phyloP scores from a whole-genome alignment of 2,329 filamentous ascomycete species.

The Bretziella fagacearum region DNA sequence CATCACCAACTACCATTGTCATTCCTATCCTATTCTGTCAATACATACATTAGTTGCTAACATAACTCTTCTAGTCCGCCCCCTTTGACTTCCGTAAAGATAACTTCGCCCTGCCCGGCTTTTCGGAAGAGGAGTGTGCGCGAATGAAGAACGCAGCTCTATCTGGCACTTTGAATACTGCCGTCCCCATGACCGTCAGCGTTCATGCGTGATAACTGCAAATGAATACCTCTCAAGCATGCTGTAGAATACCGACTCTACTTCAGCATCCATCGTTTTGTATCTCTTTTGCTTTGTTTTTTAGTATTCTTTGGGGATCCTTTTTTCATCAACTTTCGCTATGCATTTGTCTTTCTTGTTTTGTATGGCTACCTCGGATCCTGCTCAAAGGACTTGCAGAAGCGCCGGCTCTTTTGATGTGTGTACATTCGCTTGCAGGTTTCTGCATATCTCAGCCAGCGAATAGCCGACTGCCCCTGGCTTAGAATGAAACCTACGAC shows the following conservation, averaged over 20 bases:
- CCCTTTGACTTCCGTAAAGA: constrained; percentile 43
- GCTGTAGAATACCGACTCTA: too few relatives aligned
- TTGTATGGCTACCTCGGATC: not conserved
- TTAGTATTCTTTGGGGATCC: not conserved
- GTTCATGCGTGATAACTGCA: constrained; percentile 7
- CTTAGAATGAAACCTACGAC: not conserved
- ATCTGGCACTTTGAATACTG: constrained; percentile 6
- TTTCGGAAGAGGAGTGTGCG: constrained; percentile 42
- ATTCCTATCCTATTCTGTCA: not conserved
- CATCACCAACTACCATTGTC: constrained; percentile 8
- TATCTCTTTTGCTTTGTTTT: not conserved
- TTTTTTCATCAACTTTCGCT: not conserved
- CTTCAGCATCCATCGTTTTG: too few relatives aligned
- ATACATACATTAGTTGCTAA: not conserved
- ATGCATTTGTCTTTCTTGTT: not conserved
- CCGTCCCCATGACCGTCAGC: constrained; percentile 10
- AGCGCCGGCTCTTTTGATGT: constrained; percentile 8
- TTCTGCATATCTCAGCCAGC: not conserved
- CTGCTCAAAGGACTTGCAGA: constrained; percentile 6
- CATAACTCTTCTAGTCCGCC: constrained; percentile 28
- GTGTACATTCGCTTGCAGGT: not conserved
- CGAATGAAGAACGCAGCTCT: constrained; percentile 13
- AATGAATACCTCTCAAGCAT: too few relatives aligned
- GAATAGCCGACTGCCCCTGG: not conserved
- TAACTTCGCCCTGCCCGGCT: constrained; percentile 34